Evolutionary conservation across 2,329 filamentous ascomycete genomes (phyloP), one percentile per base, ranked within the genome.

Genomic region (Fusarium praegraminearum): DNA sequence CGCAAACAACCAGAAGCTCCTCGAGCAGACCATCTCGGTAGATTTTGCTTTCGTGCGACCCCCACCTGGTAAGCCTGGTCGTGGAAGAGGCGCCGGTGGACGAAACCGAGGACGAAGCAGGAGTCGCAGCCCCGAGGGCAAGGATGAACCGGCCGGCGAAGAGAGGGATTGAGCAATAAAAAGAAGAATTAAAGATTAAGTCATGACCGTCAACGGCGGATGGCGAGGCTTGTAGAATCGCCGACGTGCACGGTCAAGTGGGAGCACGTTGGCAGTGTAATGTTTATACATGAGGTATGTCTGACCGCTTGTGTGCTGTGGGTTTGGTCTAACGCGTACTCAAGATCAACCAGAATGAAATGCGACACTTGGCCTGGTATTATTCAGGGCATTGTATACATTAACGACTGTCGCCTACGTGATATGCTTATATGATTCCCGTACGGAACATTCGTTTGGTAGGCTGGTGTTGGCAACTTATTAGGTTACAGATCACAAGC

Each of bases 11-110:
- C 89, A 90, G 43, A 92, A 94, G 79, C 83, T 96, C 58, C 86
- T 96, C 45, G 93, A 96, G 74, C 92, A 96, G 84, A 93, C 90
- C 10, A 86, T 96, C 69, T 83, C 87, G 62, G 92, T 95, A 65
- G 93, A 96, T 81, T 96, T 94, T 80, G 93, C 92, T 2, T 96
- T 96, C 77, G 93, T 96, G 62, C 84, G 93, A 50, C 93, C 93
- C 60, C 92, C 92, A 18, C 91, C 90, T 20, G 86, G 83, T 58
- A 80, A 81, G 51, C 79, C 78, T 5, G 80, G 79, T 2, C 76
- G 79, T 2, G 81, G 80, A 22, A 78, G 81, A 33, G 78, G 73
- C 5, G 76, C 79, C 4, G 80, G 81, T 16, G 79, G 80, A 4
- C 76, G 83, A 35, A 80, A 82, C 62, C 79, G 82, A 64, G 81